Evolutionary conservation across 202 grass and related monocot species (phyloP).

Genomic region (Setaria viridis): DNA sequence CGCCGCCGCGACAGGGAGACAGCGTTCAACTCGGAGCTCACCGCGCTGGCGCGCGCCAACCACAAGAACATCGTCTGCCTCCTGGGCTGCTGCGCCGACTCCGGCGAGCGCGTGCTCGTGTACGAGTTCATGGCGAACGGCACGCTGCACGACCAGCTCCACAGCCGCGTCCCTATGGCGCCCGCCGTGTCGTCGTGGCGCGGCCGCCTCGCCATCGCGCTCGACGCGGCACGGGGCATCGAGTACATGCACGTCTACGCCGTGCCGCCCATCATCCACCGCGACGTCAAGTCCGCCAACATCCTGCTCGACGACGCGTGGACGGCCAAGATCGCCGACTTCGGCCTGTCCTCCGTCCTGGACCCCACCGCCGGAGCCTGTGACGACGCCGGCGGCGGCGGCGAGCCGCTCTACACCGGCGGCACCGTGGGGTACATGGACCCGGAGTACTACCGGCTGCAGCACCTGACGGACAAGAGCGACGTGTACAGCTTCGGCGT

Average conservation of each 20-base stretch:
- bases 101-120: slow-evolving; percentile 76
- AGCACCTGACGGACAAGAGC: slow-evolving; percentile 83
- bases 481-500: slow-evolving; percentile 82
- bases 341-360: slow-evolving; percentile 71
- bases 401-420: slow-evolving; percentile 55
- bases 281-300: slow-evolving; percentile 78
- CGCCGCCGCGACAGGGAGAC: slow-evolving; percentile 43
- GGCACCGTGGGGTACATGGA: slow-evolving; percentile 98
- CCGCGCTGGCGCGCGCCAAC: slow-evolving; percentile 80
- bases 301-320: slow-evolving; percentile 80
- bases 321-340: slow-evolving; percentile 80
- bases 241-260: slow-evolving; percentile 97
- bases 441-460: slow-evolving; percentile 89
- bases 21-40: slow-evolving; percentile 83
- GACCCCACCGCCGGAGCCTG: neutral
- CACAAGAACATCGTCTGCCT: slow-evolving; percentile 93
- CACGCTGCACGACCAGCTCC: slow-evolving; percentile 82
- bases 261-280: slow-evolving; percentile 82
- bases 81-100: slow-evolving; percentile 77
- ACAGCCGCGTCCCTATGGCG: slow-evolving; percentile 21
- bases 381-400: neutral
- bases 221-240: slow-evolving; percentile 84
- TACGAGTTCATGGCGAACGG: slow-evolving; percentile 93
- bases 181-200: slow-evolving; percentile 63
- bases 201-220: slow-evolving; percentile 72